A percentile compares a stretch with the other conserved stretches of the same genome.
Evolutionary conservation across 768 basidiomycete genomes (phyloP).

Genomic region (Filobasidium floriforme): DNA sequence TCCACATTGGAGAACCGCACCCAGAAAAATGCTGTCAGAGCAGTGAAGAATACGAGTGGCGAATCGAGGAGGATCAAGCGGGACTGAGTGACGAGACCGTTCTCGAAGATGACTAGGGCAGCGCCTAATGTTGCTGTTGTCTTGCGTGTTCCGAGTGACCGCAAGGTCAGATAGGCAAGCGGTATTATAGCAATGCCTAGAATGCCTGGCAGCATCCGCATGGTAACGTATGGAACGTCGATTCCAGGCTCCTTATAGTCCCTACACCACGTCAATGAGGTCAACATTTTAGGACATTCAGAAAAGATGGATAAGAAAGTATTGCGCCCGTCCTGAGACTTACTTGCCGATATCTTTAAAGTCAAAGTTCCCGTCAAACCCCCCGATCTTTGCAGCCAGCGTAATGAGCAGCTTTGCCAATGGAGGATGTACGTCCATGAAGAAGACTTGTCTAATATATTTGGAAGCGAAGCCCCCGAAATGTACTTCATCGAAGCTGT

Average conservation of each 20-base stretch:
- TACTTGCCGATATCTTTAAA: constrained; percentile 97
- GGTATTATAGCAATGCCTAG: constrained; percentile 86
- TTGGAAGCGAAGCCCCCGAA: constrained; percentile 94
- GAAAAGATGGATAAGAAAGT: neutral
- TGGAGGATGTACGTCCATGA: constrained; percentile 87
- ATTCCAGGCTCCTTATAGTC: constrained; percentile 54
- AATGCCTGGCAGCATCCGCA: constrained; percentile 88
- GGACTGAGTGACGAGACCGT: constrained; percentile 89
- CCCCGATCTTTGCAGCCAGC: constrained; percentile 72
- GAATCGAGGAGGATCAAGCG: constrained; percentile 95
- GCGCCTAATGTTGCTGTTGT: constrained; percentile 86
- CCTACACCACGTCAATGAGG: constrained; percentile 47
- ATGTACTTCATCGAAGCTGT: constrained; percentile 94
- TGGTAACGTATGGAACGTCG: constrained; percentile 85
- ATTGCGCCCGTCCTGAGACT: constrained; percentile 24
- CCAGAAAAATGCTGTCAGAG: constrained; percentile 78
- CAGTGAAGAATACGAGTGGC: constrained; percentile 96
- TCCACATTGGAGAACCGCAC: constrained; percentile 86
- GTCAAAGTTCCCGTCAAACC: constrained; percentile 88
- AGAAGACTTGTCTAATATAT: constrained; percentile 75
- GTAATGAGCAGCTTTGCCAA: constrained; percentile 93
- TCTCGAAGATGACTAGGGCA: constrained; percentile 91
- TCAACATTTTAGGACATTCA: too few species aligned
- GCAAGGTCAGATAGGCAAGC: constrained; percentile 84
- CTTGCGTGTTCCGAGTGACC: constrained; percentile 81